Conservation (phyloP, 1,284 basidiomycete genomes). For the Boletellus deceptivus region DNA sequence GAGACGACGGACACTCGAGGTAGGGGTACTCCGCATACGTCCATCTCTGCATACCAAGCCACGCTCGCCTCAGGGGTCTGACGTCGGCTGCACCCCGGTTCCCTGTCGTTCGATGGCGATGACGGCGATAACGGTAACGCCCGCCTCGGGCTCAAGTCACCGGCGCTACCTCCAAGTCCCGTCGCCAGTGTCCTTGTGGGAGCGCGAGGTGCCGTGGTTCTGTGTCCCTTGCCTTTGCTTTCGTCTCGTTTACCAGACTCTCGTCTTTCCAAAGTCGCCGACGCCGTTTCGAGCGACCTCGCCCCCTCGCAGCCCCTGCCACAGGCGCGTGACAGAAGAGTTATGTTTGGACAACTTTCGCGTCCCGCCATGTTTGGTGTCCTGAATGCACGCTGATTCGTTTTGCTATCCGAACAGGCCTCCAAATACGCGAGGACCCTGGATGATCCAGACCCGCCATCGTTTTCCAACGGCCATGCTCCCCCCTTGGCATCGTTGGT, state of each 20-base stretch:
- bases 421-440: not conserved
- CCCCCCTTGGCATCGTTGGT: not conserved
- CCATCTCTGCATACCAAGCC: not conserved
- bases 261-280: constrained; percentile 2
- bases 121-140: not conserved
- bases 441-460: not conserved
- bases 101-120: not conserved
- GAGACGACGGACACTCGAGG: not conserved
- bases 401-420: constrained; percentile 6
- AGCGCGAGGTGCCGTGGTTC: constrained; percentile 9
- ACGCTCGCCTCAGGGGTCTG: not conserved
- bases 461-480: not conserved
- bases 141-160: not conserved
- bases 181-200: constrained; percentile 14
- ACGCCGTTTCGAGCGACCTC: constrained; percentile 15
- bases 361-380: not conserved
- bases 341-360: constrained; percentile 6
- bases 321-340: constrained; percentile 23
- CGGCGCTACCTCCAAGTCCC: constrained; percentile 18
- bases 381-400: constrained; percentile 4
- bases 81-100: not conserved
- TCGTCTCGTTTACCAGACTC: not conserved
- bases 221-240: not conserved
- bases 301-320: constrained; percentile 11
- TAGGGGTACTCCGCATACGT: not conserved